Conservation (phyloP, 1,139 yeast species). For the Sugiyamaella sp. region DNA sequence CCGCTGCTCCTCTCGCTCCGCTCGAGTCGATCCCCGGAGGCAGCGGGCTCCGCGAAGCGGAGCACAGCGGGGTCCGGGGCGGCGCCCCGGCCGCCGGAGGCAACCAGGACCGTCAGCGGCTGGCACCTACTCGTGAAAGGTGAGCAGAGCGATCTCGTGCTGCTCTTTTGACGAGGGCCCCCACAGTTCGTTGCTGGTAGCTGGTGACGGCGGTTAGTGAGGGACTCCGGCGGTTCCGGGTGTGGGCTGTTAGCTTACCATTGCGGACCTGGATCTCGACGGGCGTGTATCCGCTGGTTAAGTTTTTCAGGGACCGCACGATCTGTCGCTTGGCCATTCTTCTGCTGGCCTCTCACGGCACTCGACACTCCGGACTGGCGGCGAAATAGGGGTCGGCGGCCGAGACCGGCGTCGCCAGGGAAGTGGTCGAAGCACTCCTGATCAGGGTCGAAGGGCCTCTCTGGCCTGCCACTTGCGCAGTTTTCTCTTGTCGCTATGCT, state of each 20-base stretch:
- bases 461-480: no score
- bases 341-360: no score
- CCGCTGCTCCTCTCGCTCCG: no score
- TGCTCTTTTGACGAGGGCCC: conserved; percentile 83
- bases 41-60: no score
- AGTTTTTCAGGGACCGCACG: conserved; percentile 87
- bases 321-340: conserved; percentile 69
- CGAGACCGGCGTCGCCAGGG: neutral
- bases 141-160: conserved; percentile 79
- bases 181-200: conserved; percentile 86
- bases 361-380: no score
- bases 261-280: conserved; percentile 88
- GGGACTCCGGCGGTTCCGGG: conserved; percentile 1
- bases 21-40: no score
- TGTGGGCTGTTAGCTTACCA: conserved; percentile 35
- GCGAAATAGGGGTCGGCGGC: neutral
- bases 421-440: neutral
- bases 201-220: conserved; percentile 17
- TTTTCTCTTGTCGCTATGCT: no score
- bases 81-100: neutral
- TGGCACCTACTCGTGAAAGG: conserved; percentile 57
- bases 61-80: no score
- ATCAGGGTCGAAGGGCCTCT: neutral
- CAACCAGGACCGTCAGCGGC: no score
- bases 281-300: conserved; percentile 86